Conservation (phyloP, 2,329 filamentous ascomycete species). For the Simplicillium sp. region DNA sequence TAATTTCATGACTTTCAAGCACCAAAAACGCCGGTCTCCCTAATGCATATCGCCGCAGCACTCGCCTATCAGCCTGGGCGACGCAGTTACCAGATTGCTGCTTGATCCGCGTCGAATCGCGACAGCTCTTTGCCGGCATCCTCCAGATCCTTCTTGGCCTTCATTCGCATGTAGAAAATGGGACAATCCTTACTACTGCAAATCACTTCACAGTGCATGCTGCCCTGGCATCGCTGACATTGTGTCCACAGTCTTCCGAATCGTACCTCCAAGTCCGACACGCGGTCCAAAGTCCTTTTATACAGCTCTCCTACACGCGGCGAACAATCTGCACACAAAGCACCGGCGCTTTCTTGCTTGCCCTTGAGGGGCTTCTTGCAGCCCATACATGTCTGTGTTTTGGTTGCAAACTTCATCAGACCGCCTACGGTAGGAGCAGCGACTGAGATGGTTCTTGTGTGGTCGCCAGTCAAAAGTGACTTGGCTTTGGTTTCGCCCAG, state of each 20-base stretch:
- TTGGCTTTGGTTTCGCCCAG: constrained; percentile 86
- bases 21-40: no score
- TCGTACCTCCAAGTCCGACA: constrained; percentile 84
- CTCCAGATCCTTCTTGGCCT: constrained; percentile 97
- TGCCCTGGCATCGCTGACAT: constrained; percentile 94
- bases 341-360: constrained; percentile 71
- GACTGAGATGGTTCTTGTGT: constrained; percentile 89
- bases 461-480: constrained; percentile 79
- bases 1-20: background rate
- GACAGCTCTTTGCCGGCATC: constrained; percentile 84
- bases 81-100: constrained; percentile 44
- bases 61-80: no score
- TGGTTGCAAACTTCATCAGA: constrained; percentile 97
- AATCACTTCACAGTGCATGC: constrained; percentile 97
- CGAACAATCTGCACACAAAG: constrained; percentile 79
- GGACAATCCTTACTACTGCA: constrained; percentile 94
- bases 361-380: constrained; percentile 91
- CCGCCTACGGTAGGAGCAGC: constrained; percentile 86
- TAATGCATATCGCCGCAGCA: no score
- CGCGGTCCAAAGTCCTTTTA: constrained; percentile 78
- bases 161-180: constrained; percentile 99
- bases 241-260: constrained; percentile 96
- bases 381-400: constrained; percentile 96
- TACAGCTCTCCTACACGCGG: constrained; percentile 87
- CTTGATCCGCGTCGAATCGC: constrained; percentile 80